Evolutionary conservation across 1,284 basidiomycete species (phyloP).

Genomic region (Papiliotrema flavescens): DNA sequence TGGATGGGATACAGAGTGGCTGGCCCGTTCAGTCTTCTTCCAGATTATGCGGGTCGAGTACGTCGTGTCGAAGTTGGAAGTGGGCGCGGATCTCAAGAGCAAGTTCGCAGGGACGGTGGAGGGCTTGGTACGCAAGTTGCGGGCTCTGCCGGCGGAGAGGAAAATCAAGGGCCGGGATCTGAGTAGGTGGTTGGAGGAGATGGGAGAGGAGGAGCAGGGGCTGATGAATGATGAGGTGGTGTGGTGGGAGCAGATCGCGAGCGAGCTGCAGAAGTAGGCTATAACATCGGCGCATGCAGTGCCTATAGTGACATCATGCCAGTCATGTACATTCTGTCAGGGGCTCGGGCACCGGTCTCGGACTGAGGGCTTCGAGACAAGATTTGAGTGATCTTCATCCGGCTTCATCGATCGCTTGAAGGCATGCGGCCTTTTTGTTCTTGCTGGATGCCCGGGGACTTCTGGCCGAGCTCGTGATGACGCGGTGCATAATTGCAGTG

Average conservation of each 20-base stretch:
- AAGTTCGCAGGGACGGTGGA: slow-evolving; percentile 5
- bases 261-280: no score
- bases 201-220: slow-evolving; percentile 33
- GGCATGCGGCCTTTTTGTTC: no score
- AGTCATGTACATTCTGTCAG: no score
- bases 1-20: slow-evolving; percentile 44
- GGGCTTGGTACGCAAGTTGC: slow-evolving; percentile 9
- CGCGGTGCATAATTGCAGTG: no score
- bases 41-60: slow-evolving; percentile 30
- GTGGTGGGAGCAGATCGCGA: slow-evolving; percentile 16
- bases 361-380: no score
- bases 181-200: slow-evolving; percentile 27
- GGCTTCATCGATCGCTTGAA: no score
- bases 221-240: slow-evolving; percentile 14
- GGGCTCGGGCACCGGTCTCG: no score
- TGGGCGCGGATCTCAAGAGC: background rate
- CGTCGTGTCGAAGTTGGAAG: slow-evolving; percentile 8
- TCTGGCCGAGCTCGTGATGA: no score
- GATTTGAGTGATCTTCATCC: no score
- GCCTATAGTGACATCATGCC: no score
- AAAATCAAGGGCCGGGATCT: slow-evolving; percentile 19
- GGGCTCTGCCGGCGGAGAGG: slow-evolving; percentile 13
- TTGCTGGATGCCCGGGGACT: no score
- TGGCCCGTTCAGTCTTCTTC: slow-evolving; percentile 26
- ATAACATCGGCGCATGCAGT: no score